Percentiles rank a stretch among this genome's conserved stretches.
Evolutionary conservation across 169 alveolate genomes (phyloP).

Genomic region (Perkinsus marinus): DNA sequence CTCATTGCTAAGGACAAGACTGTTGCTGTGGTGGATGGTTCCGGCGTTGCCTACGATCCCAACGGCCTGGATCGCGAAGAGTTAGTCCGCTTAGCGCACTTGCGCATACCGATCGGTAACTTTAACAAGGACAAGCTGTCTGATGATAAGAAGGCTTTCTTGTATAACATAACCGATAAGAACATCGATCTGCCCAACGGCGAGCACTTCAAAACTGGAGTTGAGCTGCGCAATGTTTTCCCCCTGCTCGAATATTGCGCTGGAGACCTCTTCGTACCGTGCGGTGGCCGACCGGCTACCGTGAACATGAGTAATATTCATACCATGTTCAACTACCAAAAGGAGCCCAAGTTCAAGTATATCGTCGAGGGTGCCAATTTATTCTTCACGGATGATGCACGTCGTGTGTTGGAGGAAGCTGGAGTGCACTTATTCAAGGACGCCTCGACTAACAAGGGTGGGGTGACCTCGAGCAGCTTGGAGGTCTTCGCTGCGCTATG

Average conservation of each 20-base stretch:
- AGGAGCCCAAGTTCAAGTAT: conserved; percentile 32
- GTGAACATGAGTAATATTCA: conserved; percentile 48
- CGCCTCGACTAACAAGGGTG: conserved; percentile 68
- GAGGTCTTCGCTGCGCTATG: conserved; percentile 67
- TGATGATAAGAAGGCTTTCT: background rate
- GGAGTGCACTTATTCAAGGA: conserved; percentile 59
- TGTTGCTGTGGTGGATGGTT: conserved; percentile 58
- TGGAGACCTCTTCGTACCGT: conserved; percentile 63
- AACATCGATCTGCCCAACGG: conserved; percentile 50
- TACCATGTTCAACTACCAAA: conserved; percentile 31
- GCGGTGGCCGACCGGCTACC: conserved; percentile 74
- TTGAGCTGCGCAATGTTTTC: conserved; percentile 50
- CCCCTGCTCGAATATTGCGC: conserved; percentile 35
- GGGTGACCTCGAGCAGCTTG: conserved; percentile 62
- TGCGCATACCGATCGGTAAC: conserved; percentile 12
- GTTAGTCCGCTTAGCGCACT: conserved; percentile 42
- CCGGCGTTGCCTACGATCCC: conserved; percentile 67
- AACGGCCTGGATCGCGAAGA: conserved; percentile 53
- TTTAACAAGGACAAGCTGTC: conserved; percentile 1
- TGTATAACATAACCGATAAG: conserved; percentile 5
- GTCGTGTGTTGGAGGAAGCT: conserved; percentile 45
- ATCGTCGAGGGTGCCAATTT: conserved; percentile 70
- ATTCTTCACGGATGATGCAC: conserved; percentile 63
- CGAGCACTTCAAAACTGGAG: conserved; percentile 40
- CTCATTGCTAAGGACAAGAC: conserved; percentile 53